These are phyloP conservation scores for Tephrocybe rancida DNA, from an alignment of 768 basidiomycete species.

Conservation along the genomic window DNA sequence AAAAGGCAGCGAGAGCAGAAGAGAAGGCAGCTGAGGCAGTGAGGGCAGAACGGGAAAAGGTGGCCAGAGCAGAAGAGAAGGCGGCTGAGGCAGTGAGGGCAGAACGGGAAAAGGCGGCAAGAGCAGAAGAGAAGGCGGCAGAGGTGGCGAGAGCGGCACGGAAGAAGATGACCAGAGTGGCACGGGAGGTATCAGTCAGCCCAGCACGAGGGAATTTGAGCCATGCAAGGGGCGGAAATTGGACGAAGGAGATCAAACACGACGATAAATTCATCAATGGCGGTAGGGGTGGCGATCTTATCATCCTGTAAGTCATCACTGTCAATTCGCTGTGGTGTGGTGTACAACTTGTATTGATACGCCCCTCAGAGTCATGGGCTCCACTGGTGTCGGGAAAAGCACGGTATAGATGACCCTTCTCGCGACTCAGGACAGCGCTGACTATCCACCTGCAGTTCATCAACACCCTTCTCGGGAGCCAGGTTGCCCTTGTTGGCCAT, in stretches of 20 bases:
- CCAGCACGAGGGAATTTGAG: too few species aligned
- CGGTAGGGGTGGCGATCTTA: conserved; percentile 5
- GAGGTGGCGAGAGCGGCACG: too few species aligned
- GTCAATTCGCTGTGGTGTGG: too few species aligned
- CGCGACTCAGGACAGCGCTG: neutral
- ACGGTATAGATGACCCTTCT: neutral
- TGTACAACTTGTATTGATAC: neutral
- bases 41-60: too few species aligned
- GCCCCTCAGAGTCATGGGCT: conserved; percentile 7
- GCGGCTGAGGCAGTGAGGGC: too few species aligned
- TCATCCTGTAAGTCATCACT: conserved; percentile 5
- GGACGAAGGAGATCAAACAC: conserved; percentile 7
- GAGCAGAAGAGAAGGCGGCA: too few species aligned
- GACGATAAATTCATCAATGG: conserved; percentile 4
- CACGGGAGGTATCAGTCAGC: too few species aligned
- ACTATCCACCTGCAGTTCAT: conserved; percentile 2
- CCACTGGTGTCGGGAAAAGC: conserved; percentile 9
- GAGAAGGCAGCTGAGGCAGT: too few species aligned
- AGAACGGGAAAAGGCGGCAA: too few species aligned
- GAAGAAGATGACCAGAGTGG: too few species aligned
- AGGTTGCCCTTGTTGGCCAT: conserved; percentile 4
- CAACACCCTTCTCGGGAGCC: conserved; percentile 5
- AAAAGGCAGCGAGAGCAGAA: too few species aligned
- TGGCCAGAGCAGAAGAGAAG: too few species aligned
- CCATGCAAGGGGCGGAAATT: neutral